Percentiles rank a stretch among this genome's conserved stretches.
These are phyloP conservation scores for Claviceps paspali DNA, from an alignment of 2,329 filamentous ascomycete genomes.

Conservation along the genomic window DNA sequence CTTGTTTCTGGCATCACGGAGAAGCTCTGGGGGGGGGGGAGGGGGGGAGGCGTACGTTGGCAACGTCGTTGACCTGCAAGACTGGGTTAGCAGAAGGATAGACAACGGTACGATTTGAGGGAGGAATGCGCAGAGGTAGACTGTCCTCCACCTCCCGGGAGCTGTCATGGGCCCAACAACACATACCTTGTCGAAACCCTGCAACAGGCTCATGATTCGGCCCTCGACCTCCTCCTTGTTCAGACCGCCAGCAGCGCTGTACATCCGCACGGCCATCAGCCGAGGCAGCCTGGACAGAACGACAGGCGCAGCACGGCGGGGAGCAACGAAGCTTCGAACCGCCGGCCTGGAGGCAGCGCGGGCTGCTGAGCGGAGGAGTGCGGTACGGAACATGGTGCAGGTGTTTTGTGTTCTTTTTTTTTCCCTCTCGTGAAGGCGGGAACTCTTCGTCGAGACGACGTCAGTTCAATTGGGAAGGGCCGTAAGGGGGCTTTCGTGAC, in stretches of 20 bases:
- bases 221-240: conserved; percentile 76
- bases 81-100: too few species aligned
- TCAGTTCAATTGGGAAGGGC: too few species aligned
- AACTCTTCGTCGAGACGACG: background rate
- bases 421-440: too few species aligned
- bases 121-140: too few species aligned
- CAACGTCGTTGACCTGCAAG: conserved; percentile 49
- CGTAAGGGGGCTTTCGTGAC: too few species aligned
- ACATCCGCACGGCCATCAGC: conserved; percentile 62
- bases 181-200: conserved; percentile 81
- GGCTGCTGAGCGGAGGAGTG: conserved; percentile 65
- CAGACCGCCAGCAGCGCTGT: conserved; percentile 69
- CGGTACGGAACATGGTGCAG: conserved; percentile 68
- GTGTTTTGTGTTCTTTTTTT: background rate
- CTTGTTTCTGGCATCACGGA: too few species aligned
- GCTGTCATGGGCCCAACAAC: too few species aligned
- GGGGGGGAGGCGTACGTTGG: conserved; percentile 36
- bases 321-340: conserved; percentile 41
- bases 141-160: too few species aligned
- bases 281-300: conserved; percentile 18
- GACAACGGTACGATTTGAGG: too few species aligned
- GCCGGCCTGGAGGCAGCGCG: conserved; percentile 34
- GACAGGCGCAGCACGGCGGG: conserved; percentile 37
- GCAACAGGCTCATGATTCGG: conserved; percentile 80
- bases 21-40: background rate